A percentile compares a stretch with the other conserved stretches of the same genome.
Evolutionary conservation across 805 yeast genomes (phyloP).

Genomic region (Ogataea henricii): DNA sequence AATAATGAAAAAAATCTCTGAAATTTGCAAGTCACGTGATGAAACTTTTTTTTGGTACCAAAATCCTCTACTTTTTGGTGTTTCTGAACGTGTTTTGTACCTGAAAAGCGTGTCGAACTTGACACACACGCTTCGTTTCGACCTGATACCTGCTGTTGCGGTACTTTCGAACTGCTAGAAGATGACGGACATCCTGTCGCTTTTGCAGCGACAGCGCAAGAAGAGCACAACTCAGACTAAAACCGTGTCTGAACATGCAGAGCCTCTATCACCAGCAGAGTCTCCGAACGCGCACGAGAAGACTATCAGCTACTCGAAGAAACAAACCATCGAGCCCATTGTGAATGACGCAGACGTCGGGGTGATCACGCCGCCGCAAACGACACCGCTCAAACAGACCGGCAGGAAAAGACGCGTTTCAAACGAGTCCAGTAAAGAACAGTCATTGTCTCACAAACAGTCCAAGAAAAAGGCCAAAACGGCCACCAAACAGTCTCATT

Average conservation of each 20-base stretch:
- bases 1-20: background rate
- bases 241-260: background rate
- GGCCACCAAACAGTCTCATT: conserved; percentile 22
- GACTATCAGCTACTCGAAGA: background rate
- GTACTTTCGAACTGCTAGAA: too few species aligned
- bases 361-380: conserved; percentile 15
- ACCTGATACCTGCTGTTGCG: too few species aligned
- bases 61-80: background rate
- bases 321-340: background rate
- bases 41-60: background rate
- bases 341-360: background rate
- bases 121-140: too few species aligned
- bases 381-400: conserved; percentile 10
- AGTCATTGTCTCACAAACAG: background rate
- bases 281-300: background rate
- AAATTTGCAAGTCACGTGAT: background rate
- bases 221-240: background rate
- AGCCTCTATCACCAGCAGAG: background rate
- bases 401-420: background rate
- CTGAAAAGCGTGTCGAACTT: background rate
- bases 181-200: conserved; percentile 5
- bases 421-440: background rate
- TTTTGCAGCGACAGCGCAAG: conserved; percentile 4
- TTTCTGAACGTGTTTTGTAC: background rate
- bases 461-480: background rate